Evolutionary conservation across 139 green algal genomes (phyloP), one percentile per base, ranked within the genome.

Genomic region (Closterium sp.): DNA sequence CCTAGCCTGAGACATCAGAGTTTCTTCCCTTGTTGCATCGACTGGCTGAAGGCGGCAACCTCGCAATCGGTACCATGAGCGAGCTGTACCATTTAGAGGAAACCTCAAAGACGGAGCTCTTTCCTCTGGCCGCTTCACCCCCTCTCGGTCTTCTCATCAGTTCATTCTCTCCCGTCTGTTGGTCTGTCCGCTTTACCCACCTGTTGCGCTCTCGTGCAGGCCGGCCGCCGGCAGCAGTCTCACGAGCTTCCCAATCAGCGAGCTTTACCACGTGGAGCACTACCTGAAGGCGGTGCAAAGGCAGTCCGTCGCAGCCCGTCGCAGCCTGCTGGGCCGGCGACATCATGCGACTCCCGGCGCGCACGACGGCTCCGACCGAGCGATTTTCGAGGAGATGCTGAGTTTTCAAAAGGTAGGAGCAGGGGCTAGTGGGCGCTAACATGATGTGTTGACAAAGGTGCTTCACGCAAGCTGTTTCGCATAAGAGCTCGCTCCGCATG

Each of bases 331-430:
- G 50, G 79, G 79, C 31, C 32, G 89, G 34, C 32, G 89, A 90
- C 34, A 88, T 6, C 34, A 50, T 31, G 89, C 89, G 34, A 32
- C 89, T 92, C 90, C 90, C 70, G n/a, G 38, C 30, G 32, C 24
- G 24, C 24, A 62, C 31, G 86, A 70, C 34, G 88, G 31, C 34
- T 92, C 31, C 27, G 42, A 73, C 50, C 87, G 31, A 29, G 90
- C 90, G 21, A 84, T 30, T 31, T 31, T 94, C 32, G 92, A 94
- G 24, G 92, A 93, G 19, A 94, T 94, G 92, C 89, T 94, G 21
- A 87, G 31, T 22, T 94, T 94, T 73, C 90, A 94, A 84, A 93
- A 93, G 90, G 90, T 93, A 45, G 32, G 90, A 93, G 22, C 2
- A n/a, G 31, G 31, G 31, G 17, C 2, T n/a, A 2, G 31, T 34